phyloP scores from a whole-genome alignment of 2,329 filamentous ascomycete genomes.

The Diaporthe batatas region DNA sequence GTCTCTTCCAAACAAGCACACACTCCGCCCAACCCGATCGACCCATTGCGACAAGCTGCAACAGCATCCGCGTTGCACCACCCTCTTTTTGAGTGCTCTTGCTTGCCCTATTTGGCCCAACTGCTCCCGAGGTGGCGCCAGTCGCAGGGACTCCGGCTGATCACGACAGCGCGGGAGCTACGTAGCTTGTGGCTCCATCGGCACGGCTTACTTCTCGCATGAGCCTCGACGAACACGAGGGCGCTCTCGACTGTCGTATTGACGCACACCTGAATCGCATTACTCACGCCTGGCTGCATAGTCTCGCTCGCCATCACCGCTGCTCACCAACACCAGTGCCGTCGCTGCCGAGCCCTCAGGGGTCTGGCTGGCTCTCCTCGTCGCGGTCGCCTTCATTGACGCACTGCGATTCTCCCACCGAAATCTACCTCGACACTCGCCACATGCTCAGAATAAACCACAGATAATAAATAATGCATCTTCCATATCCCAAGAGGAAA shows the following conservation, averaged over 20 bases:
- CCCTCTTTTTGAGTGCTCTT: slow-evolving; percentile 15
- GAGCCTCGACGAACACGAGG: slow-evolving; percentile 13
- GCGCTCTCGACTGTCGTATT: neutral
- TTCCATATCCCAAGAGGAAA: slow-evolving; percentile 89
- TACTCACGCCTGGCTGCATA: slow-evolving; percentile 10
- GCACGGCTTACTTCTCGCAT: slow-evolving; percentile 15
- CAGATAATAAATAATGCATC: slow-evolving; percentile 75
- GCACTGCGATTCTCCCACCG: slow-evolving; percentile 5
- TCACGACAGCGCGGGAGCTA: neutral
- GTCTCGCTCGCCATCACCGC: slow-evolving; percentile 8
- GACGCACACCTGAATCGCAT: neutral
- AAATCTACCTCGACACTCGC: neutral
- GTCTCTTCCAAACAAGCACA: neutral
- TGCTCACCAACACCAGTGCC: neutral
- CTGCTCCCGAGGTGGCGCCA: neutral
- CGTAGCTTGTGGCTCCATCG: slow-evolving; percentile 5
- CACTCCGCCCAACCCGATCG: neutral
- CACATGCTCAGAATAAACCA: neutral
- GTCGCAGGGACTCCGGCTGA: neutral
- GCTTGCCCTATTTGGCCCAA: neutral
- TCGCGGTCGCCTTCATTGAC: slow-evolving; percentile 38
- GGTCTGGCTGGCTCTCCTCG: slow-evolving; percentile 17
- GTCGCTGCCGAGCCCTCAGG: slow-evolving; percentile 4
- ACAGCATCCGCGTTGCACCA: neutral
- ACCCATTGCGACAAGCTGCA: slow-evolving; percentile 4